Evolutionary conservation across 306 rosid genomes (phyloP).

Genomic region (Prunus davidiana): DNA sequence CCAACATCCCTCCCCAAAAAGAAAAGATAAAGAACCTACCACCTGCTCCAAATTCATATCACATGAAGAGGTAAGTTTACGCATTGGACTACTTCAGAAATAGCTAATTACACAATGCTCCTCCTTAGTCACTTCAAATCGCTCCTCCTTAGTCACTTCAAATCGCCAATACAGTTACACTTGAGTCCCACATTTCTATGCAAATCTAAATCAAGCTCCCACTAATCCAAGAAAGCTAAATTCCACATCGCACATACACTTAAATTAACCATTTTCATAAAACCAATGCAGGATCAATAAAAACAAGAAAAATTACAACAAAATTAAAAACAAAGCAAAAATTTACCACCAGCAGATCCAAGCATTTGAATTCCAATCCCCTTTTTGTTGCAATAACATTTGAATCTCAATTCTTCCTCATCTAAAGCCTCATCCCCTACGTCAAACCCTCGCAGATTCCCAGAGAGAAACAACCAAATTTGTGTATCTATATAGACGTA

Average conservation of each 20-base stretch:
- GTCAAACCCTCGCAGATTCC: slow-evolving; percentile 13
- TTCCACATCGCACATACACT: not conserved
- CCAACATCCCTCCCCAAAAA: not conserved
- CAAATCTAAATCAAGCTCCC: slow-evolving; percentile 15
- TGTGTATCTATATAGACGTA: slow-evolving; percentile 3
- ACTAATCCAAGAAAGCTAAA: not conserved
- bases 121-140: slow-evolving; percentile 30
- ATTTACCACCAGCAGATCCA: slow-evolving; percentile 79
- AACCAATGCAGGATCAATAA: slow-evolving; percentile 2
- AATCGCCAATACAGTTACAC: slow-evolving; percentile 24
- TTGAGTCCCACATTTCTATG: slow-evolving; percentile 6
- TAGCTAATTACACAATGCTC: slow-evolving; percentile 14
- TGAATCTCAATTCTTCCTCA: slow-evolving; percentile 45
- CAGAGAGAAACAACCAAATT: slow-evolving; percentile 15
- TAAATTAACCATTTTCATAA: not conserved
- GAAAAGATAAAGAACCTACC: slow-evolving; percentile 2
- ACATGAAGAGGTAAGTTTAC: not conserved
- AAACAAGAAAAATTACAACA: slow-evolving; percentile 2
- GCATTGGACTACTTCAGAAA: not conserved
- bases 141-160: slow-evolving; percentile 27
- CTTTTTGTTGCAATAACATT: slow-evolving; percentile 29
- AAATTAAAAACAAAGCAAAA: slow-evolving; percentile 10
- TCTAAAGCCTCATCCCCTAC: slow-evolving; percentile 21
- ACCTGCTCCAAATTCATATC: slow-evolving; percentile 7
- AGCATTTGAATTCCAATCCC: slow-evolving; percentile 45